Conservation (phyloP, 352 stramenopile genomes). For the Saprolegnia parasitica region DNA sequence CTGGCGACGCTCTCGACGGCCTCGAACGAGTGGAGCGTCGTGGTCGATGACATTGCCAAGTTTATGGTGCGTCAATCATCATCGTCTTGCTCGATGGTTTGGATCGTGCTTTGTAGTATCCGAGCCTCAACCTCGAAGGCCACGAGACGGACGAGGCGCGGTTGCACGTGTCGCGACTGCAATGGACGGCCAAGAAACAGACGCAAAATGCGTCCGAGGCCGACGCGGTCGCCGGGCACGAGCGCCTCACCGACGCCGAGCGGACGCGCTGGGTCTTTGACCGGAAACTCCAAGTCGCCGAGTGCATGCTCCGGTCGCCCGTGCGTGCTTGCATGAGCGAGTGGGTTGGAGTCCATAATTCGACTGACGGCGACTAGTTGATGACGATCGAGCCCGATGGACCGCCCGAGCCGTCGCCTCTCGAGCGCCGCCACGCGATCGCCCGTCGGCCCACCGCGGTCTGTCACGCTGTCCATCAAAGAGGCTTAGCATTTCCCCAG, state of each 20-base stretch:
- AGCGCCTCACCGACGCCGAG: slow-evolving; percentile 32
- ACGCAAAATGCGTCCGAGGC: slow-evolving; percentile 36
- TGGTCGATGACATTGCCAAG: slow-evolving; percentile 29
- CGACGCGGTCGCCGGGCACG: slow-evolving; percentile 32
- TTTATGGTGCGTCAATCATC: slow-evolving; percentile 25
- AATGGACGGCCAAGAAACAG: slow-evolving; percentile 48
- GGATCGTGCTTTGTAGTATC: slow-evolving; percentile 12
- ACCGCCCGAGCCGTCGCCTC: background rate
- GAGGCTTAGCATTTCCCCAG: too few relatives aligned
- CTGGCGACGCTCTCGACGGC: slow-evolving; percentile 18
- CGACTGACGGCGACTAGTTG: slow-evolving; percentile 17
- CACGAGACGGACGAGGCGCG: slow-evolving; percentile 16
- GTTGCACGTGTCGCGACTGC: slow-evolving; percentile 37
- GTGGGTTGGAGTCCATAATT: too few relatives aligned
- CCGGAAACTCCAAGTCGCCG: slow-evolving; percentile 52
- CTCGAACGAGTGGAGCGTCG: slow-evolving; percentile 10
- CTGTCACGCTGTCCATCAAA: too few relatives aligned
- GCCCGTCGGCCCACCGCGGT: too few relatives aligned
- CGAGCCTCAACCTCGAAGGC: slow-evolving; percentile 26
- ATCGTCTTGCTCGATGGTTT: background rate
- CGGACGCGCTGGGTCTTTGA: slow-evolving; percentile 44
- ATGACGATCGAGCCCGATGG: background rate
- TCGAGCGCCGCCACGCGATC: background rate
- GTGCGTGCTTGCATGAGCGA: slow-evolving; percentile 31
- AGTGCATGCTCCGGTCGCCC: slow-evolving; percentile 42